These are phyloP conservation scores for Cordyceps fumosorosea DNA, from an alignment of 2,329 filamentous ascomycete species.

Conservation along the genomic window DNA sequence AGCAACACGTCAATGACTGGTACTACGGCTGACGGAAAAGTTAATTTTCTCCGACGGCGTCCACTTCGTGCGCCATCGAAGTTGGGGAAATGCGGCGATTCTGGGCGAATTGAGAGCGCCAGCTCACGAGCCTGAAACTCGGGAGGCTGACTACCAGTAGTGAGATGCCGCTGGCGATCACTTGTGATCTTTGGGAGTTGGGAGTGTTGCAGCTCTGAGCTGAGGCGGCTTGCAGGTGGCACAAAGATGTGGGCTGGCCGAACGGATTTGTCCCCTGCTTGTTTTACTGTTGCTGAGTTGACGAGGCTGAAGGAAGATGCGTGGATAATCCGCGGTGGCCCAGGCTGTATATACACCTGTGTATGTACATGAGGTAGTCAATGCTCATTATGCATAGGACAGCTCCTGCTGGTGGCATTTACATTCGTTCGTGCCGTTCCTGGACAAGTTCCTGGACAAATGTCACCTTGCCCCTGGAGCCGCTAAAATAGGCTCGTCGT, in stretches of 20 bases:
- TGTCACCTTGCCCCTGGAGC: background rate
- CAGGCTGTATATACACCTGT: too few species aligned
- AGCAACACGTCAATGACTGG: background rate
- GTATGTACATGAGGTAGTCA: too few species aligned
- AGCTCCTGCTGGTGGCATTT: too few species aligned
- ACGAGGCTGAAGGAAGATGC: too few species aligned
- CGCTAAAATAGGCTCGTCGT: constrained; percentile 1
- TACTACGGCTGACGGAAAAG: background rate
- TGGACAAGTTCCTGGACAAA: too few species aligned
- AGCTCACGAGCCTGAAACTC: background rate
- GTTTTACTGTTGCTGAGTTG: too few species aligned
- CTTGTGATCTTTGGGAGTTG: background rate
- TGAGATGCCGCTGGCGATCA: background rate
- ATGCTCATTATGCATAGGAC: too few species aligned
- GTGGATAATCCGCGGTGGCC: too few species aligned
- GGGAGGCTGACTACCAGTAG: too few species aligned
- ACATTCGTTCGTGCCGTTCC: too few species aligned
- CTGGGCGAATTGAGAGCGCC: background rate
- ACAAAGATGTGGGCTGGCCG: background rate
- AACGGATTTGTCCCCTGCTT: too few species aligned
- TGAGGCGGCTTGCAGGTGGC: background rate
- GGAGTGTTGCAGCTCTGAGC: background rate
- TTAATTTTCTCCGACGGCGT: background rate
- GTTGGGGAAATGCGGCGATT: background rate
- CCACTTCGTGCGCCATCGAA: background rate